These are phyloP conservation scores for Cyphellophora attinorum DNA, from an alignment of 2,329 filamentous ascomycete genomes.

Conservation along the genomic window DNA sequence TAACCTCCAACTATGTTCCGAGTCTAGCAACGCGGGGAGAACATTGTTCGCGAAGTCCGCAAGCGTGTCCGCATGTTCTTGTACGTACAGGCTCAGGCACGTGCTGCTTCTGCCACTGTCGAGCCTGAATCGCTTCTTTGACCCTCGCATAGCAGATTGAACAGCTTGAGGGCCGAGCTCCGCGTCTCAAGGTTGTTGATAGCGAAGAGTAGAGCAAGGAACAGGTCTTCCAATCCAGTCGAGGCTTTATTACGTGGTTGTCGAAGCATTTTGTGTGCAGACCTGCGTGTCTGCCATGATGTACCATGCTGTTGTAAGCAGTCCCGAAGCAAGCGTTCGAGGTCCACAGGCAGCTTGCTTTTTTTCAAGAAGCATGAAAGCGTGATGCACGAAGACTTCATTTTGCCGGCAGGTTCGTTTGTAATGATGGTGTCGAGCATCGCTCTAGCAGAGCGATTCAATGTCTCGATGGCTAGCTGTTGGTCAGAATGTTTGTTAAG, in stretches of 20 bases:
- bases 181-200: constrained; percentile 15
- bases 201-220: constrained; percentile 15
- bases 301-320: too few species aligned
- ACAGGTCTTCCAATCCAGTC: constrained; percentile 6
- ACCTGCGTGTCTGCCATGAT: too few species aligned
- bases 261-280: too few species aligned
- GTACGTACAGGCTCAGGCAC: too few species aligned
- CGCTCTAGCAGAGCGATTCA: constrained; percentile 7
- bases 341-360: constrained; percentile 6
- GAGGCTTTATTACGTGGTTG: too few species aligned
- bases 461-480: constrained; percentile 3
- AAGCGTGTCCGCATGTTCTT: constrained; percentile 7
- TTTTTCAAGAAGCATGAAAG: constrained; percentile 13
- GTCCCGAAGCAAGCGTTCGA: constrained; percentile 5
- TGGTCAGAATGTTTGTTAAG: constrained; percentile 21
- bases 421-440: constrained; percentile 12
- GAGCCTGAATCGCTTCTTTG: too few species aligned
- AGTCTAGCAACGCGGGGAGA: constrained; percentile 13
- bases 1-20: background rate
- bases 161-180: constrained; percentile 16
- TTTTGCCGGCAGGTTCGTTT: constrained; percentile 9
- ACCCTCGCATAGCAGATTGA: constrained; percentile 14
- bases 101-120: too few species aligned
- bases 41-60: constrained; percentile 16
- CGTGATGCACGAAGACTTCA: constrained; percentile 17